Evolutionary conservation across 1,284 basidiomycete species (phyloP).

Genomic region (Ceratobasidium sp.): DNA sequence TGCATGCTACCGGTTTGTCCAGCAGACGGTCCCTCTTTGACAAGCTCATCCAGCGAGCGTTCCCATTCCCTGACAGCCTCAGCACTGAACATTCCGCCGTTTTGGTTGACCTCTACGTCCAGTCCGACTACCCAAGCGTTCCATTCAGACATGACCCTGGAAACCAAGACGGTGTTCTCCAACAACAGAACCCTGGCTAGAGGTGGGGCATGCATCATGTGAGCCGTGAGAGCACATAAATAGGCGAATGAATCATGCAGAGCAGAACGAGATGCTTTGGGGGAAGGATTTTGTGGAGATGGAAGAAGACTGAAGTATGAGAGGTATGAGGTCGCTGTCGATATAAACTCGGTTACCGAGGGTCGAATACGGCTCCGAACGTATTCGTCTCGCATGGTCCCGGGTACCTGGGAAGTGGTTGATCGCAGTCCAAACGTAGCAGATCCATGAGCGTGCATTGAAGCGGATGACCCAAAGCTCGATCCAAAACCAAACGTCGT

Average conservation of each 20-base stretch:
- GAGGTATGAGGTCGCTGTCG: constrained; percentile 75
- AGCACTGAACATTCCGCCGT: constrained; percentile 77
- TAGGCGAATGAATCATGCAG: constrained; percentile 69
- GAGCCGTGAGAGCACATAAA: constrained; percentile 68
- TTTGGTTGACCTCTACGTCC: constrained; percentile 69
- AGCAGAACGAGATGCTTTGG: constrained; percentile 45
- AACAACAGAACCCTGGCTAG: constrained; percentile 65
- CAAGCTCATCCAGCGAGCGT: constrained; percentile 67
- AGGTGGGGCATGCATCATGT: constrained; percentile 68
- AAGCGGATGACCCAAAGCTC: constrained; percentile 42
- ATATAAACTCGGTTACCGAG: constrained; percentile 73
- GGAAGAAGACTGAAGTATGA: constrained; percentile 65
- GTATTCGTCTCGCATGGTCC: constrained; percentile 79
- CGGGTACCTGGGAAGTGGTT: constrained; percentile 43
- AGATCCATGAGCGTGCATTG: constrained; percentile 29
- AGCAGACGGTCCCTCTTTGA: constrained; percentile 43
- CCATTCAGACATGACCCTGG: constrained; percentile 74
- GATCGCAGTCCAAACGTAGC: constrained; percentile 46
- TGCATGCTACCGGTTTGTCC: constrained; percentile 55
- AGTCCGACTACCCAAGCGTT: constrained; percentile 73
- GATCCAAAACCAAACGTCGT: constrained; percentile 42
- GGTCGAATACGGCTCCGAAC: constrained; percentile 73
- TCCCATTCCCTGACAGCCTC: constrained; percentile 73
- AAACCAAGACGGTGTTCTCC: constrained; percentile 51
- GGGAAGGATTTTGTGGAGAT: constrained; percentile 50